Evolutionary conservation across 768 basidiomycete genomes (phyloP).

Genomic region (Asterophora lycoperdoides): DNA sequence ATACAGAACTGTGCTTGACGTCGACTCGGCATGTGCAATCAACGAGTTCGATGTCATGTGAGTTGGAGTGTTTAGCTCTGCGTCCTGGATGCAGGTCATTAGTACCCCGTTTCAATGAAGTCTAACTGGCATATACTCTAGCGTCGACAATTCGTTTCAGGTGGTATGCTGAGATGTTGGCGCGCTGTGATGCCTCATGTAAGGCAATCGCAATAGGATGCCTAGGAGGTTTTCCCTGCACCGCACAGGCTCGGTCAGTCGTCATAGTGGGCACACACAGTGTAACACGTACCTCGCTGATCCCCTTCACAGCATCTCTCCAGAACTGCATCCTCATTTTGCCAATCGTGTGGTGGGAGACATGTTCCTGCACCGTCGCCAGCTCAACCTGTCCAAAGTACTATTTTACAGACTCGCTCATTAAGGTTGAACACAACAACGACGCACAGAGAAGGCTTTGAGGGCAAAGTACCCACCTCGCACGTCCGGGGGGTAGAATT

Average conservation of each 20-base stretch:
- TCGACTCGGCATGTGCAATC: constrained; percentile 73
- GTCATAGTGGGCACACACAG: background rate
- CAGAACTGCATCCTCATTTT: constrained; percentile 86
- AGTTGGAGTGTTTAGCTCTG: constrained; percentile 59
- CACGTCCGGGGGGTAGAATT: constrained; percentile 64
- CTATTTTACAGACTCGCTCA: constrained; percentile 4
- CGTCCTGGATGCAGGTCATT: constrained; percentile 41
- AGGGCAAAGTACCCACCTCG: constrained; percentile 72
- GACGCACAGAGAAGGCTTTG: constrained; percentile 78
- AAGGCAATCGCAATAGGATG: constrained; percentile 81
- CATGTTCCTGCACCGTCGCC: constrained; percentile 70
- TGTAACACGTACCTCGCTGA: constrained; percentile 50
- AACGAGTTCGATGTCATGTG: constrained; percentile 67
- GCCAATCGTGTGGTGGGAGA: constrained; percentile 71
- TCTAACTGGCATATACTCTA: constrained; percentile 46
- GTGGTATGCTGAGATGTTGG: constrained; percentile 65
- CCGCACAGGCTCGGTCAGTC: constrained; percentile 10
- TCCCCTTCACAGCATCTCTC: constrained; percentile 71
- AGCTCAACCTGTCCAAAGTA: constrained; percentile 58
- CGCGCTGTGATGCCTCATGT: constrained; percentile 45
- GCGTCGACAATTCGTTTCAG: constrained; percentile 83
- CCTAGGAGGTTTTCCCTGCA: constrained; percentile 67
- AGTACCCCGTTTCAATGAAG: constrained; percentile 11
- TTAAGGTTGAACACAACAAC: constrained; percentile 7
- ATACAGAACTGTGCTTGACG: constrained; percentile 75